Conservation (phyloP, 2,329 filamentous ascomycete species). For the Pseudofabraea citricarpa region DNA sequence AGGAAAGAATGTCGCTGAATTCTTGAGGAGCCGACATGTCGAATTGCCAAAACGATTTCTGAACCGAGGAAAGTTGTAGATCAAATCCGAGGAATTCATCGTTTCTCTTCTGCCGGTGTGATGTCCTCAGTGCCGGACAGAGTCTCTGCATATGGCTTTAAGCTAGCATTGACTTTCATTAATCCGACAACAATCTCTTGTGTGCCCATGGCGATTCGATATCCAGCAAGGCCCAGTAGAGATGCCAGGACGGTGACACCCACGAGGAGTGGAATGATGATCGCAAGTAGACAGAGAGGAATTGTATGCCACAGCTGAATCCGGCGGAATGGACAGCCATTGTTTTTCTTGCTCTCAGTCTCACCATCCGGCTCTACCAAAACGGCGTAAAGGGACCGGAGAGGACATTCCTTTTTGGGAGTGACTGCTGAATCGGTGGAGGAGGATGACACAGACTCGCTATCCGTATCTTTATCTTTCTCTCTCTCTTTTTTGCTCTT, state of each 20-base stretch:
- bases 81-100: neutral
- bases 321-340: slow-evolving; percentile 18
- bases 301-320: slow-evolving; percentile 25
- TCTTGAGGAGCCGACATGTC: slow-evolving; percentile 11
- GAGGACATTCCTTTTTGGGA: slow-evolving; percentile 18
- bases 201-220: slow-evolving; percentile 15
- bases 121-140: neutral
- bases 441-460: slow-evolving; percentile 12
- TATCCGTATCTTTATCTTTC: slow-evolving; percentile 21
- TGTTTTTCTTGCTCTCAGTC: slow-evolving; percentile 7
- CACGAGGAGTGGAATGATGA: slow-evolving; percentile 20
- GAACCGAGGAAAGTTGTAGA: slow-evolving; percentile 13
- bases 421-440: slow-evolving; percentile 7
- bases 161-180: slow-evolving; percentile 8
- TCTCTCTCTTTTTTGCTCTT: slow-evolving; percentile 13
- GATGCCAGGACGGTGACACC: slow-evolving; percentile 15
- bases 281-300: slow-evolving; percentile 20
- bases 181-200: slow-evolving; percentile 11
- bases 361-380: slow-evolving; percentile 16
- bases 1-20: slow-evolving; percentile 19
- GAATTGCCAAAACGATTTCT: slow-evolving; percentile 16
- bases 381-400: slow-evolving; percentile 19
- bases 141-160: neutral
- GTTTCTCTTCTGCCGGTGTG: neutral
- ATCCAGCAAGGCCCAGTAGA: slow-evolving; percentile 21